Percentiles rank a stretch among this genome's conserved stretches.
phyloP scores from a whole-genome alignment of 371 early-diverging fungal species.

The Mortierella sp. region DNA sequence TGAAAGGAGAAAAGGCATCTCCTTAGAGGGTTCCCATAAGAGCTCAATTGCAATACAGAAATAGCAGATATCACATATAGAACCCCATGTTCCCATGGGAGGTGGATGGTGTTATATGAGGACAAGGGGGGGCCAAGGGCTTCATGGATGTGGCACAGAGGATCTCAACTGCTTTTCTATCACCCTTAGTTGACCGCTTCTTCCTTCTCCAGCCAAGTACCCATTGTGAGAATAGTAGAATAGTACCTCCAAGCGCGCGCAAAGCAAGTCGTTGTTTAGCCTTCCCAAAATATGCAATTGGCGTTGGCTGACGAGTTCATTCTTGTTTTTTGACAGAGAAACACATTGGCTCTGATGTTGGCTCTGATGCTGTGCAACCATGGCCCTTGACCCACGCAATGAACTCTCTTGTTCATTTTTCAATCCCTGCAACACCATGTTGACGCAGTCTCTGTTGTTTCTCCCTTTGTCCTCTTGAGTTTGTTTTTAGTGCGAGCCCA shows the following conservation, averaged over 20 bases:
- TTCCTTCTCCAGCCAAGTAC: too few relatives aligned
- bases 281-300: background rate
- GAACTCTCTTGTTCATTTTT: conserved; percentile 7
- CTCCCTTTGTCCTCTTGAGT: background rate
- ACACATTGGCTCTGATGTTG: conserved; percentile 8
- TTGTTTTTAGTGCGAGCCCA: background rate
- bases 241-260: background rate
- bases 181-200: background rate
- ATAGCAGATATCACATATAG: background rate
- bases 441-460: background rate
- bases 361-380: conserved; percentile 46
- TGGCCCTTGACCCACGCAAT: conserved; percentile 11
- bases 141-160: background rate
- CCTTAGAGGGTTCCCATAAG: too few relatives aligned
- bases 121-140: background rate
- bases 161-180: background rate
- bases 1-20: background rate
- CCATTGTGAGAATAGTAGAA: background rate
- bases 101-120: background rate
- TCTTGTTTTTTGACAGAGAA: background rate
- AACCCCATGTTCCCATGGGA: background rate
- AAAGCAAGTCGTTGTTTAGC: background rate
- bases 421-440: background rate
- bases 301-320: background rate
- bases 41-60: conserved; percentile 1